phyloP scores from a whole-genome alignment of 345 rosid species.

The Citrus mangshanensis region DNA sequence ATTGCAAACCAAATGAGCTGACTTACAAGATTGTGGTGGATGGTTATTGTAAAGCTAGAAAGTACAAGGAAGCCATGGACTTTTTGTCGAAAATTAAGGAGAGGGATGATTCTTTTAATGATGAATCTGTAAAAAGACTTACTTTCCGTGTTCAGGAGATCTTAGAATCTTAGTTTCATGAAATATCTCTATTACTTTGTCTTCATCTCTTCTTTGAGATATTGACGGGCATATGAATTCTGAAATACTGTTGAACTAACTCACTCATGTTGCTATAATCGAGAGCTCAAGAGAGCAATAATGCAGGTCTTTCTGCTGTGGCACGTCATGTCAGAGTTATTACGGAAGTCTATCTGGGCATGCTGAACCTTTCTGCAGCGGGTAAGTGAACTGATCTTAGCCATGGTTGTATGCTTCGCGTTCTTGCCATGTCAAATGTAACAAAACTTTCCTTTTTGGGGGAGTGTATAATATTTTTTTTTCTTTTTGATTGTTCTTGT shows the following conservation, averaged over 20 bases:
- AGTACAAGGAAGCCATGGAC: conserved; percentile 73
- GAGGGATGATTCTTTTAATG: conserved; percentile 50
- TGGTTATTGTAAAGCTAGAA: conserved; percentile 71
- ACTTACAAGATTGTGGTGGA: conserved; percentile 84
- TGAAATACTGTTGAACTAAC: background rate
- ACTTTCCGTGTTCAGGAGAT: conserved; percentile 55
- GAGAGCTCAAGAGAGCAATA: background rate
- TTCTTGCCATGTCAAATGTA: background rate
- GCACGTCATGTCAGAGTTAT: background rate
- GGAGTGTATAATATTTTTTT: background rate
- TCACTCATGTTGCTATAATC: background rate
- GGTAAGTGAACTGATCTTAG: background rate
- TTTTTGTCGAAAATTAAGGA: conserved; percentile 62
- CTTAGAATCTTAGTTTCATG: conserved; percentile 33
- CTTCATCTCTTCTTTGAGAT: background rate
- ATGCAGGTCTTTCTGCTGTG: background rate
- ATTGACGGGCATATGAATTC: background rate
- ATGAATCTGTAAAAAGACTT: conserved; percentile 48
- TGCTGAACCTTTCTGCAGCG: background rate
- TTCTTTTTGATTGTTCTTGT: background rate
- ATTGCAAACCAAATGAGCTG: conserved; percentile 72
- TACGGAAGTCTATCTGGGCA: background rate
- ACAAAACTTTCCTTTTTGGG: background rate
- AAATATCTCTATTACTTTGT: background rate
- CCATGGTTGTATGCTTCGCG: background rate